A percentile compares a stretch with the other conserved stretches of the same genome.
Evolutionary conservation across 768 basidiomycete species (phyloP).

Genomic region (Cystofilobasidium macerans): DNA sequence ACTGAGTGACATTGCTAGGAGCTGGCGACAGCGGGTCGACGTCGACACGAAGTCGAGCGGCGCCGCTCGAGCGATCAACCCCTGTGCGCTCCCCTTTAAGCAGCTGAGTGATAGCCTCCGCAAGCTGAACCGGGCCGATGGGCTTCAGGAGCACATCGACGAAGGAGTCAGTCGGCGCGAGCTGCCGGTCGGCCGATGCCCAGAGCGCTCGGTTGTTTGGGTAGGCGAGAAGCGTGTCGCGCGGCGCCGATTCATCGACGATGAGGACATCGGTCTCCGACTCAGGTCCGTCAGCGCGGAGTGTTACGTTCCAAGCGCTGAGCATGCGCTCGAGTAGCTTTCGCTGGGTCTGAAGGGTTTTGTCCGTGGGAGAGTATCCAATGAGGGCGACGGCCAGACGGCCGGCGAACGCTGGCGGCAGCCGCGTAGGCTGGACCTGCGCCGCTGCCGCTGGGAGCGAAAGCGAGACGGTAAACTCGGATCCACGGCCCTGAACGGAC

Average conservation of each 20-base stretch:
- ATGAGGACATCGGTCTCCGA: background rate
- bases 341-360: background rate
- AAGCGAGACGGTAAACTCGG: conserved; percentile 1
- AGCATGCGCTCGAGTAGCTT: background rate
- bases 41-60: too few species aligned
- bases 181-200: background rate
- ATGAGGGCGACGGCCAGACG: background rate
- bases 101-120: background rate
- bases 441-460: background rate
- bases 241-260: background rate
- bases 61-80: too few species aligned
- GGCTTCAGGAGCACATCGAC: background rate
- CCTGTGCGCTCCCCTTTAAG: background rate
- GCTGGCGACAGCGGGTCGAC: too few species aligned
- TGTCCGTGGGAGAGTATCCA: background rate
- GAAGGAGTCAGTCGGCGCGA: background rate
- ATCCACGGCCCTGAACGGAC: background rate
- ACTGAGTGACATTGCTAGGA: too few species aligned
- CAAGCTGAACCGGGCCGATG: background rate
- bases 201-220: background rate
- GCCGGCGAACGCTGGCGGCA: background rate
- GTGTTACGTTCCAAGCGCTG: background rate
- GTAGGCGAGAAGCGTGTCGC: background rate
- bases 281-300: background rate
- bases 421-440: background rate